Evolutionary conservation across 345 rosid species (phyloP).

Genomic region (Eucalyptus caleyi): DNA sequence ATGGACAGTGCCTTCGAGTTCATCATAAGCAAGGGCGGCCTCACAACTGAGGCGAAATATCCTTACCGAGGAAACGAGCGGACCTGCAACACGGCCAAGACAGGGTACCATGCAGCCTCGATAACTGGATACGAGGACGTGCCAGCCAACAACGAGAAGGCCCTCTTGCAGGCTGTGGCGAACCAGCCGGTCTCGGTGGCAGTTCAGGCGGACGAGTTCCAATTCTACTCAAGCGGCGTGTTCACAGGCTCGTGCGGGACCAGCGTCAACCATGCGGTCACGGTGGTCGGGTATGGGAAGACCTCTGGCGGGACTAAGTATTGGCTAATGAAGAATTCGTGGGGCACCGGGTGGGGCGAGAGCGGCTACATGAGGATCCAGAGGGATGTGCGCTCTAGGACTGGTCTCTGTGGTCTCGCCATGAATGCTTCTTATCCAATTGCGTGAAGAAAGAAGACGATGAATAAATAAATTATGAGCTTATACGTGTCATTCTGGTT

Average conservation of each 20-base stretch:
- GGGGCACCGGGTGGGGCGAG: background rate
- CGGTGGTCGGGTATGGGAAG: slow-evolving; percentile 43
- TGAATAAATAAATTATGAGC: background rate
- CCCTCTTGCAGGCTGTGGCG: slow-evolving; percentile 31
- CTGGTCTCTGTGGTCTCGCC: slow-evolving; percentile 46
- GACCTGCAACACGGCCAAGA: slow-evolving; percentile 6
- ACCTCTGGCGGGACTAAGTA: slow-evolving; percentile 8
- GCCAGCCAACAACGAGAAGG: slow-evolving; percentile 25
- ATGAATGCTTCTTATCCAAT: background rate
- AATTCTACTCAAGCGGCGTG: slow-evolving; percentile 24
- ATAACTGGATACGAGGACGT: slow-evolving; percentile 23
- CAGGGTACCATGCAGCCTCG: background rate
- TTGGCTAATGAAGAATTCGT: background rate
- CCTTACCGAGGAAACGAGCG: slow-evolving; percentile 21
- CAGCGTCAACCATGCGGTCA: slow-evolving; percentile 22
- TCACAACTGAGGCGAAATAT: slow-evolving; percentile 24
- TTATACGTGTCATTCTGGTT: background rate
- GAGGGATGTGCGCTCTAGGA: slow-evolving; percentile 7
- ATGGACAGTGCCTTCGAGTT: slow-evolving; percentile 31
- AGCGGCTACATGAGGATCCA: slow-evolving; percentile 26
- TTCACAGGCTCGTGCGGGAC: slow-evolving; percentile 28
- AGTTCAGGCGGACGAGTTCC: slow-evolving; percentile 10
- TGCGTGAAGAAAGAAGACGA: background rate
- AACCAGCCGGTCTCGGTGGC: slow-evolving; percentile 37
- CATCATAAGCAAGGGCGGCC: slow-evolving; percentile 21